A percentile compares a stretch with the other conserved stretches of the same genome.
phyloP scores from a whole-genome alignment of 2,329 filamentous ascomycete genomes.

The Mycosphaerella arachidis region DNA sequence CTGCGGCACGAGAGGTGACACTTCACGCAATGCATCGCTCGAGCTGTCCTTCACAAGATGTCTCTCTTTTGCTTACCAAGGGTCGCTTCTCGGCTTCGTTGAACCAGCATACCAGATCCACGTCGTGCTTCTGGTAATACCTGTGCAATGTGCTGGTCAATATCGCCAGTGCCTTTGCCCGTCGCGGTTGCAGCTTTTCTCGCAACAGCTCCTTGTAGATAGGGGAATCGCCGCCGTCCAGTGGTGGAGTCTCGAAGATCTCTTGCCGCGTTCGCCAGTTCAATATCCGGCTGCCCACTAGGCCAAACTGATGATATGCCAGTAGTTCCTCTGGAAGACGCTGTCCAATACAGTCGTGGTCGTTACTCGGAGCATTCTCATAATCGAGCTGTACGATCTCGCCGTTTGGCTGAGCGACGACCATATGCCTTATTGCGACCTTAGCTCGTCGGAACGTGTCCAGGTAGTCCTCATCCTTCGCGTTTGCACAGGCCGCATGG shows the following conservation, averaged over 20 bases:
- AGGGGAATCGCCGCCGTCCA: conserved; percentile 74
- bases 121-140: conserved; percentile 74
- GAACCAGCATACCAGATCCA: conserved; percentile 80
- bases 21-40: neutral
- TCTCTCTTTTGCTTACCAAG: conserved; percentile 7
- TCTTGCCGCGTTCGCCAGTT: conserved; percentile 78
- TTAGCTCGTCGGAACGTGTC: conserved; percentile 83
- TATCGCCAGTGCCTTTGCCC: conserved; percentile 71
- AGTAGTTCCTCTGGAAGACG: conserved; percentile 85
- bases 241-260: conserved; percentile 72
- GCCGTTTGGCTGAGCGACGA: conserved; percentile 73
- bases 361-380: conserved; percentile 71
- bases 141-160: conserved; percentile 75
- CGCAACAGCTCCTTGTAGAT: conserved; percentile 76
- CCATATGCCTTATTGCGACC: conserved; percentile 81
- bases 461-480: conserved; percentile 78
- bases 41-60: neutral
- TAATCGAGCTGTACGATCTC: conserved; percentile 69
- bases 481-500: conserved; percentile 65
- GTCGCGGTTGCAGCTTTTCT: conserved; percentile 66
- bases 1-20: neutral
- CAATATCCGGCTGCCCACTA: conserved; percentile 73
- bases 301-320: conserved; percentile 78
- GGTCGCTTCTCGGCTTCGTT: conserved; percentile 60
- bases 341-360: conserved; percentile 86